Percentiles rank a stretch among this genome's conserved stretches.
Evolutionary conservation across 768 basidiomycete species (phyloP).

Genomic region (Glaciozyma martinii): DNA sequence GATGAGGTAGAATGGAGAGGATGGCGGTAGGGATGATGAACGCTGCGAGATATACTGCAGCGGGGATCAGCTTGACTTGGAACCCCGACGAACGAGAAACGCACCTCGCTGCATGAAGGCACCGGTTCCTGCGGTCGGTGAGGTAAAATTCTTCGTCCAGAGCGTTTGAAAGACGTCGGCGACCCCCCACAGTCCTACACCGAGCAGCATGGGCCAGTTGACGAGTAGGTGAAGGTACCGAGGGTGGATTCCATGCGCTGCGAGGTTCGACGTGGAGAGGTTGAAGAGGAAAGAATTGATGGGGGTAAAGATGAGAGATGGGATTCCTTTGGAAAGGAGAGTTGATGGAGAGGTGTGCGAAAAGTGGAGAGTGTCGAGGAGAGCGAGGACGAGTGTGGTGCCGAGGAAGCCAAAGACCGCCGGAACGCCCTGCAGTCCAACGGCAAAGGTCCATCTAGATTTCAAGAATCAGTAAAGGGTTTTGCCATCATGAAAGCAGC

Average conservation of each 20-base stretch:
- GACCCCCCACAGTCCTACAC: neutral
- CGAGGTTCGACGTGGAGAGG: constrained; percentile 20
- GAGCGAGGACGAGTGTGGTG: neutral
- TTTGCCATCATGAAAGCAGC: too few species aligned
- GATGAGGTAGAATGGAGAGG: constrained; percentile 32
- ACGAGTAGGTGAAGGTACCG: constrained; percentile 23
- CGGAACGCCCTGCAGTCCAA: neutral
- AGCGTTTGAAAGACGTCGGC: neutral
- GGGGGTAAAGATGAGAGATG: constrained; percentile 9
- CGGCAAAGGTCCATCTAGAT: neutral
- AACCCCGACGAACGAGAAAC: neutral
- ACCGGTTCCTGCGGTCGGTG: neutral
- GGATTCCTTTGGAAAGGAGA: neutral
- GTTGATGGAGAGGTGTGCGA: neutral
- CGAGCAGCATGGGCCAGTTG: constrained; percentile 29
- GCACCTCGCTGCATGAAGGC: neutral
- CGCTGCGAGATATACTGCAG: constrained; percentile 10
- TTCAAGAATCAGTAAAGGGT: neutral
- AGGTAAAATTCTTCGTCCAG: neutral
- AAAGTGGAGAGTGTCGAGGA: neutral
- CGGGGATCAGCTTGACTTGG: neutral
- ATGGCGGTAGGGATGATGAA: neutral
- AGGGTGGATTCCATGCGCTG: constrained; percentile 31
- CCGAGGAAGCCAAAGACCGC: constrained; percentile 3
- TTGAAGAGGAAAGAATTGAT: constrained; percentile 32